Evolutionary conservation across 2,329 filamentous ascomycete species (phyloP).

Genomic region (Aspergillus sp.): DNA sequence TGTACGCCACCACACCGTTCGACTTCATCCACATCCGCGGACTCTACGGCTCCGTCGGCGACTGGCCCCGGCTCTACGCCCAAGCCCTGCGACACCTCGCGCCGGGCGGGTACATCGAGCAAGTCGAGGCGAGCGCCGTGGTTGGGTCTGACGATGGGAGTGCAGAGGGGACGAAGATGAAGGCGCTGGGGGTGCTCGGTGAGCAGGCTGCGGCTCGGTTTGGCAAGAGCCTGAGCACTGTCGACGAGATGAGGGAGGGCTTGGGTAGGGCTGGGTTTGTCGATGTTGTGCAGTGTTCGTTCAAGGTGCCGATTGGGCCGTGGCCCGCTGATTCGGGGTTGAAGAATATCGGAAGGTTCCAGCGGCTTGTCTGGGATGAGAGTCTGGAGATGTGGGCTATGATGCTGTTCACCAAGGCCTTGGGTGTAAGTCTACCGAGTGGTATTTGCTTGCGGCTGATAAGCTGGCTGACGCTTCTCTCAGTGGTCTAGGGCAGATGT

Average conservation of each 20-base stretch:
- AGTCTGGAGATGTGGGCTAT: not conserved
- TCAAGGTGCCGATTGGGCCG: not conserved
- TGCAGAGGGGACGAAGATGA: not conserved
- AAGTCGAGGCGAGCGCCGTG: not conserved
- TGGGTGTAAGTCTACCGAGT: not conserved
- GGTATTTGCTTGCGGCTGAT: not conserved
- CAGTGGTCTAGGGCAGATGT: not conserved
- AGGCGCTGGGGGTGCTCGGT: not conserved
- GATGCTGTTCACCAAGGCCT: not conserved
- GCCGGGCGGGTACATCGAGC: not conserved
- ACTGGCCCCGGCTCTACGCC: not conserved
- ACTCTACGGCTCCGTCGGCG: not conserved
- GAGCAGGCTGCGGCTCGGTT: not conserved
- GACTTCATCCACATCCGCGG: not conserved
- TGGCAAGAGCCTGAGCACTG: not conserved
- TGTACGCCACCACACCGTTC: not conserved
- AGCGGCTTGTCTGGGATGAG: not conserved
- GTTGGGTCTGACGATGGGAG: not conserved
- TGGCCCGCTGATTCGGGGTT: not conserved
- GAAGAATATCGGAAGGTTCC: not conserved
- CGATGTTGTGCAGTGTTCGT: not conserved
- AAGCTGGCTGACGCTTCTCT: conserved; percentile 1
- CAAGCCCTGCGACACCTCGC: not conserved
- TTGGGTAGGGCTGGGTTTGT: not conserved
- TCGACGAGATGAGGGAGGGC: not conserved